Evolutionary conservation across 2,329 filamentous ascomycete species (phyloP).

Genomic region (Colletotrichum incanum): DNA sequence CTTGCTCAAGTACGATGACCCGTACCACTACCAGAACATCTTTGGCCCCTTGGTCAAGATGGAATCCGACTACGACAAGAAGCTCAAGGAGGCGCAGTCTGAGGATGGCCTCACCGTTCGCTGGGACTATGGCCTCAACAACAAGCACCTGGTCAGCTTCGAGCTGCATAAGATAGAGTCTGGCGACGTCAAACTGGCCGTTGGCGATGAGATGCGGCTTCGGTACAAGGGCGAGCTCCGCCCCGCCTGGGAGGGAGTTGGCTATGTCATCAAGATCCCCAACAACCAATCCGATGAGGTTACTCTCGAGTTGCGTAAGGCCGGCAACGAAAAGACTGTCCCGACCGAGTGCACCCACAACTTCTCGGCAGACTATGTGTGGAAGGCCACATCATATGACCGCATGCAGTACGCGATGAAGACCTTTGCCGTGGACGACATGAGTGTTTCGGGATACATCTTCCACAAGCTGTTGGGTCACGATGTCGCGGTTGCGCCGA

Average conservation of each 20-base stretch:
- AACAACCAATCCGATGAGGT: slow-evolving; percentile 99
- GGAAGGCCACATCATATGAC: slow-evolving; percentile 99
- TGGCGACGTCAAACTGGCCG: slow-evolving; percentile 96
- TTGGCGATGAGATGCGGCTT: slow-evolving; percentile 98
- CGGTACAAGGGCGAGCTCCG: slow-evolving; percentile 96
- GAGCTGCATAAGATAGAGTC: slow-evolving; percentile 97
- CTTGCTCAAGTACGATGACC: slow-evolving; percentile 93
- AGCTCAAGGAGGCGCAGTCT: slow-evolving; percentile 97
- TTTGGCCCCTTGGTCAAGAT: slow-evolving; percentile 99
- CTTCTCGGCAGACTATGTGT: slow-evolving; percentile 98
- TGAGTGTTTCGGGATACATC: slow-evolving; percentile 98
- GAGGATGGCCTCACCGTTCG: slow-evolving; percentile 95
- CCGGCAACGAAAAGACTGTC: slow-evolving; percentile 95
- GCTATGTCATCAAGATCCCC: slow-evolving; percentile 99
- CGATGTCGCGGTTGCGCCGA: slow-evolving; percentile 92
- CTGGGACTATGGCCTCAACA: slow-evolving; percentile 96
- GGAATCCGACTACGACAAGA: slow-evolving; percentile 98
- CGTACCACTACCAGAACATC: slow-evolving; percentile 98
- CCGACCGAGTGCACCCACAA: slow-evolving; percentile 97
- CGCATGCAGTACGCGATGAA: slow-evolving; percentile 99
- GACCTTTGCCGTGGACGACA: slow-evolving; percentile 96
- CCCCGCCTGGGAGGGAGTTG: slow-evolving; percentile 95
- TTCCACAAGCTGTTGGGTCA: slow-evolving; percentile 97
- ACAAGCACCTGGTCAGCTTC: slow-evolving; percentile 96
- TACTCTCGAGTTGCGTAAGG: slow-evolving; percentile 92